Conservation (phyloP, 441 rosid genomes). For the Pelargonium hybrid region DNA sequence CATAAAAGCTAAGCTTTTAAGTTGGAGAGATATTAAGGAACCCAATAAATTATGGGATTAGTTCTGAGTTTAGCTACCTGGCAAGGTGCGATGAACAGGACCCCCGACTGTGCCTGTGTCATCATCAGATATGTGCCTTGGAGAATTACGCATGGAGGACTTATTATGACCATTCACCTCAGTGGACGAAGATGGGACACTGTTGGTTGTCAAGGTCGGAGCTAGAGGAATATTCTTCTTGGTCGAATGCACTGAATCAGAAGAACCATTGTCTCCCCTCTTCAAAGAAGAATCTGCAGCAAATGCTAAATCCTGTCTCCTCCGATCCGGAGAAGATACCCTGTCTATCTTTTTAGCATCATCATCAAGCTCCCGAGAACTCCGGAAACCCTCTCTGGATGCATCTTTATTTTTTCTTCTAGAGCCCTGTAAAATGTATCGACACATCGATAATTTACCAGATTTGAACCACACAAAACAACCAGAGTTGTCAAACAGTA, state of each 20-base stretch:
- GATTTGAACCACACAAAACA: constrained; percentile 6
- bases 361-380: constrained; percentile 44
- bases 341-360: constrained; percentile 50
- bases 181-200: constrained; percentile 66
- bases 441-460: constrained; percentile 10
- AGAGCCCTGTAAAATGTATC: constrained; percentile 43
- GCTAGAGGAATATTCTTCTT: constrained; percentile 34
- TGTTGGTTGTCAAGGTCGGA: constrained; percentile 49
- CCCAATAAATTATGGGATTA: neutral
- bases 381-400: constrained; percentile 41
- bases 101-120: constrained; percentile 43
- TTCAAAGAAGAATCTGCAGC: constrained; percentile 29
- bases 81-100: constrained; percentile 66
- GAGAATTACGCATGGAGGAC: constrained; percentile 51
- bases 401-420: constrained; percentile 70
- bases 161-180: constrained; percentile 50
- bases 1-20: neutral
- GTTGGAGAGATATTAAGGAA: neutral
- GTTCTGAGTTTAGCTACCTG: constrained; percentile 33
- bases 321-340: constrained; percentile 50
- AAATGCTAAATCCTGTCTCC: constrained; percentile 40
- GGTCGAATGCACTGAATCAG: constrained; percentile 20
- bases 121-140: constrained; percentile 59
- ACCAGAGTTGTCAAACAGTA: neutral
- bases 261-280: constrained; percentile 44